A percentile compares a stretch with the other conserved stretches of the same genome.
Evolutionary conservation across 2,329 filamentous ascomycete genomes (phyloP).

Genomic region (Cordyceps sp.): DNA sequence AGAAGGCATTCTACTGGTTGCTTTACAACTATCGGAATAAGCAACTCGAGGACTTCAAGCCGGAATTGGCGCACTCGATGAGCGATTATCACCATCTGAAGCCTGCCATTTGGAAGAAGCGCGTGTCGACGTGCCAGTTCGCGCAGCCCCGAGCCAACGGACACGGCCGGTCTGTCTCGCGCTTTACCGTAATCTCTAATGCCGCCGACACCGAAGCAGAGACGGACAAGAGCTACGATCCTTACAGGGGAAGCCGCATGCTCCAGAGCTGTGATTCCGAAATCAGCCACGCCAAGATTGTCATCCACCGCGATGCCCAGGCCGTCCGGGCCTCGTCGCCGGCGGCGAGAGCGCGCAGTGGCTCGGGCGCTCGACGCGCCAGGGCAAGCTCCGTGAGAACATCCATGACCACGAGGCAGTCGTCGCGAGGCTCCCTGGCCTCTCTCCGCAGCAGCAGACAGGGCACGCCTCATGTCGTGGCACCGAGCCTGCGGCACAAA

Average conservation of each 20-base stretch:
- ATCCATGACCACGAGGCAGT: constrained; percentile 13
- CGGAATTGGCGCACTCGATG: constrained; percentile 63
- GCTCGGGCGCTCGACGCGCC: constrained; percentile 15
- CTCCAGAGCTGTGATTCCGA: constrained; percentile 24
- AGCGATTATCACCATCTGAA: constrained; percentile 81
- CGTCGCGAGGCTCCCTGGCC: constrained; percentile 25
- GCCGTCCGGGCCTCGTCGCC: constrained; percentile 10
- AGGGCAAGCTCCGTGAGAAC: constrained; percentile 12
- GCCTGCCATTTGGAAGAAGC: constrained; percentile 38
- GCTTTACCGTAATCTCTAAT: constrained; percentile 50
- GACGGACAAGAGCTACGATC: constrained; percentile 58
- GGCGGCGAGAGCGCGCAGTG: constrained; percentile 16
- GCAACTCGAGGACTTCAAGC: constrained; percentile 74
- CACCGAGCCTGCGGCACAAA: constrained; percentile 27
- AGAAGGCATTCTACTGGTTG: constrained; percentile 84
- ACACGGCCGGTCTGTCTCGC: constrained; percentile 36
- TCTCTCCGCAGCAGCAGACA: constrained; percentile 32
- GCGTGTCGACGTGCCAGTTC: constrained; percentile 46
- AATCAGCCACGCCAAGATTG: constrained; percentile 48
- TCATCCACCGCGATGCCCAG: constrained; percentile 41
- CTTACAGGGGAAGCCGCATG: constrained; percentile 54
- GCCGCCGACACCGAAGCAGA: constrained; percentile 32
- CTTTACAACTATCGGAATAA: constrained; percentile 69
- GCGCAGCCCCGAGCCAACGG: constrained; percentile 26
- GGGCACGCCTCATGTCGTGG: constrained; percentile 22